Conservation (phyloP, 768 basidiomycete species). For the Russula sp. region DNA sequence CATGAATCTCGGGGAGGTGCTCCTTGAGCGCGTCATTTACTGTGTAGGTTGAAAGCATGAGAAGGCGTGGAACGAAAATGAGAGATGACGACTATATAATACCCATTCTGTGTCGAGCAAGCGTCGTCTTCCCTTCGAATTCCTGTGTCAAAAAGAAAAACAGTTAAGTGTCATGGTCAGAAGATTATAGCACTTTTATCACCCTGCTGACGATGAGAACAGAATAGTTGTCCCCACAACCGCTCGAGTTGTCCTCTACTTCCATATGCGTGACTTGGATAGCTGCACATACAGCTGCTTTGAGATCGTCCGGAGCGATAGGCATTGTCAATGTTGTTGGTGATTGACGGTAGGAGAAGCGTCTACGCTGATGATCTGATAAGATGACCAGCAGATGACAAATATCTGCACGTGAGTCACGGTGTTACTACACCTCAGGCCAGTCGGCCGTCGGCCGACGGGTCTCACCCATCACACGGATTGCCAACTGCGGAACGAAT, state of each 20-base stretch:
- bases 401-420: no score
- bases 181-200: constrained; percentile 21
- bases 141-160: constrained; percentile 35
- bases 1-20: constrained; percentile 76
- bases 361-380: constrained; percentile 11
- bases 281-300: constrained; percentile 55
- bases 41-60: constrained; percentile 28
- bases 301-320: constrained; percentile 49
- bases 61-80: background rate
- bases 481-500: background rate
- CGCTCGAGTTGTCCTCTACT: constrained; percentile 71
- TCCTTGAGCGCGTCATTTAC: constrained; percentile 73
- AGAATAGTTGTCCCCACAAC: constrained; percentile 75
- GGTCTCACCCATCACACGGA: no score
- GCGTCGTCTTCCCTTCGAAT: constrained; percentile 75
- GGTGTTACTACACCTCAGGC: no score
- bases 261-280: constrained; percentile 63
- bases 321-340: constrained; percentile 45
- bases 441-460: no score
- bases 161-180: background rate
- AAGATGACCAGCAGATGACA: constrained; percentile 3
- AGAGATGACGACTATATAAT: constrained; percentile 10
- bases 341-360: background rate
- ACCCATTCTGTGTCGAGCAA: constrained; percentile 72
- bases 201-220: constrained; percentile 76